Percentiles rank a stretch among this genome's conserved stretches.
Evolutionary conservation across 305 asterid genomes (phyloP).

Genomic region (Fraxinus paxiana): DNA sequence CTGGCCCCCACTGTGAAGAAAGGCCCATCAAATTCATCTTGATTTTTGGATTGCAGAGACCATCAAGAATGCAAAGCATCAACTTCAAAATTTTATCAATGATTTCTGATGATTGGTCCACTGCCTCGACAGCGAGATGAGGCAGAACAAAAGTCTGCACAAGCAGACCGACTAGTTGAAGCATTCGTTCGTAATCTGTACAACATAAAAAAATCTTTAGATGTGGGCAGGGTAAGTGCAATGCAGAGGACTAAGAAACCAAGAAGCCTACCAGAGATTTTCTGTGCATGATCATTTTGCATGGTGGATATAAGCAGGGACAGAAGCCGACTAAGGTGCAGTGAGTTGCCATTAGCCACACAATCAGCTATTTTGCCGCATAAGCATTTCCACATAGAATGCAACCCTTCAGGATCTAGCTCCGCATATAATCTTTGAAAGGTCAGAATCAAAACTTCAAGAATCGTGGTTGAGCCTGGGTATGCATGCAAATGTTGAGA

Average conservation of each 20-base stretch:
- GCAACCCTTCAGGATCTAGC: conserved; percentile 47
- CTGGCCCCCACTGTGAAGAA: conserved; percentile 55
- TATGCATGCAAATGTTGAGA: conserved; percentile 18
- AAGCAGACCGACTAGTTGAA: conserved; percentile 51
- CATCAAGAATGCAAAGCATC: conserved; percentile 64
- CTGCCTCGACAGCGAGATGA: conserved; percentile 27
- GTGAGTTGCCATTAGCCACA: conserved; percentile 34
- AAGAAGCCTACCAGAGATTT: conserved; percentile 57
- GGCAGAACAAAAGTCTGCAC: conserved; percentile 51
- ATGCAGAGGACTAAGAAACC: conserved; percentile 17
- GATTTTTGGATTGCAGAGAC: conserved; percentile 44
- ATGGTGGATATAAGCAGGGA: conserved; percentile 55
- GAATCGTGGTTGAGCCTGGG: conserved; percentile 56
- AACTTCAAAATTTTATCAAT: conserved; percentile 56
- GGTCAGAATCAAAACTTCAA: conserved; percentile 57
- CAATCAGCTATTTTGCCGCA: conserved; percentile 44
- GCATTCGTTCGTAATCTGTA: conserved; percentile 56
- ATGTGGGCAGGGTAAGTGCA: conserved; percentile 16
- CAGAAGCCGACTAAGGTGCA: conserved; percentile 54
- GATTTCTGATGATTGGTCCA: conserved; percentile 41
- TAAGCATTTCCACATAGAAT: conserved; percentile 54
- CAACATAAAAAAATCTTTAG: conserved; percentile 12
- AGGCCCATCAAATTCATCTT: conserved; percentile 37
- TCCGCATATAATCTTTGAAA: conserved; percentile 61
- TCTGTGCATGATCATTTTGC: conserved; percentile 45